phyloP scores from a whole-genome alignment of 352 stramenopile genomes.

The Phytophthora parvispora region DNA sequence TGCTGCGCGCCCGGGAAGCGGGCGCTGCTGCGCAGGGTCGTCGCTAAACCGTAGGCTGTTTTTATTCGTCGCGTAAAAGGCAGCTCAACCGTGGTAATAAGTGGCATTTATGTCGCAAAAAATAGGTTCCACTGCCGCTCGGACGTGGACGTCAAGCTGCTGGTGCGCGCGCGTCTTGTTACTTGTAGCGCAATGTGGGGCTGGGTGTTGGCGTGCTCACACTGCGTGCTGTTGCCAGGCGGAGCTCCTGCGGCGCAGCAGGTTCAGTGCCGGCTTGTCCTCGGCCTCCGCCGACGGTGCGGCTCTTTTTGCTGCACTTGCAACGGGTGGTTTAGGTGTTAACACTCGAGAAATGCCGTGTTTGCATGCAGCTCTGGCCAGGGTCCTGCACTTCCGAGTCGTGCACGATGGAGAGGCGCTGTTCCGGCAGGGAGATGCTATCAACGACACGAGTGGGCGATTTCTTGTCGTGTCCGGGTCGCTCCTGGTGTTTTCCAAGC shows the following conservation, averaged over 20 bases:
- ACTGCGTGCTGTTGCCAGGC: slow-evolving; percentile 14
- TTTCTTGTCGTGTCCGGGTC: slow-evolving; percentile 58
- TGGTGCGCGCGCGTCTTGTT: too few relatives aligned
- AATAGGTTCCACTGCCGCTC: slow-evolving; percentile 49
- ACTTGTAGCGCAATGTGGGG: too few relatives aligned
- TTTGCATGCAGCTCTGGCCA: slow-evolving; percentile 39
- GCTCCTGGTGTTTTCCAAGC: slow-evolving; percentile 49
- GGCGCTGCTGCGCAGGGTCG: neutral
- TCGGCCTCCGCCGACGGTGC: slow-evolving; percentile 54
- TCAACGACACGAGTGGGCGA: slow-evolving; percentile 46
- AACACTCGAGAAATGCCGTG: neutral
- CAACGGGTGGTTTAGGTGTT: neutral
- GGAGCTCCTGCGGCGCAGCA: slow-evolving; percentile 46
- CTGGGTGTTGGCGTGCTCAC: too few relatives aligned
- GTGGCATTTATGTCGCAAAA: neutral
- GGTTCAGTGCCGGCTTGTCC: slow-evolving; percentile 39
- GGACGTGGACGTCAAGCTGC: slow-evolving; percentile 60
- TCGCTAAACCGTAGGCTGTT: slow-evolving; percentile 7
- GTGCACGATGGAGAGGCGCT: slow-evolving; percentile 56
- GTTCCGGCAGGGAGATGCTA: slow-evolving; percentile 47
- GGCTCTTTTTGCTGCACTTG: neutral
- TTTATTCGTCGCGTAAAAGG: neutral
- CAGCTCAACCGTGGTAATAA: too few relatives aligned
- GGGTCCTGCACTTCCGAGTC: slow-evolving; percentile 40
- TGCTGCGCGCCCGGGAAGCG: slow-evolving; percentile 32